phyloP scores from a whole-genome alignment of 1,284 basidiomycete genomes.

The Cystobasidiaceae sp. region DNA sequence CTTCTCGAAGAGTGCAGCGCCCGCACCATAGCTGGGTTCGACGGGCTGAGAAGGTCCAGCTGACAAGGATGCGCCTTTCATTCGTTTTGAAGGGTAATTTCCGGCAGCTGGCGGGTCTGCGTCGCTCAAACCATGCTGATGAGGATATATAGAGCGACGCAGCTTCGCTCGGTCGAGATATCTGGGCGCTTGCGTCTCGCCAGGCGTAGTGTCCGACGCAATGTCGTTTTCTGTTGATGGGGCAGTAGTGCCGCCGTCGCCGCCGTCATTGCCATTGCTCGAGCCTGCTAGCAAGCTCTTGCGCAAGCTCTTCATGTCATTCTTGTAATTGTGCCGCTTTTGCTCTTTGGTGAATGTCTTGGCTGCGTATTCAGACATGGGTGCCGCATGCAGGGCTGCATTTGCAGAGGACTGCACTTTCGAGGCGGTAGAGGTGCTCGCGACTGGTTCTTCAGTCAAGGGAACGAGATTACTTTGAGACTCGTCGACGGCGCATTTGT shows the following conservation, averaged over 20 bases:
- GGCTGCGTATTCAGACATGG: conserved; percentile 3
- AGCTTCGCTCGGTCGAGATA: conserved; percentile 26
- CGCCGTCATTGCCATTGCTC: background rate
- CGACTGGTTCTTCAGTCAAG: background rate
- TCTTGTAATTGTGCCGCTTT: conserved; percentile 17
- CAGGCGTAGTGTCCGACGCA: background rate
- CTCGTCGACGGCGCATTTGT: background rate
- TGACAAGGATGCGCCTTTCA: background rate
- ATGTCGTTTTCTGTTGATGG: background rate
- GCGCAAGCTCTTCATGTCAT: conserved; percentile 1
- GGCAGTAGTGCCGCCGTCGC: background rate
- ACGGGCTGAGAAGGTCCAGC: background rate
- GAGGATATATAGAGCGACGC: conserved; percentile 4
- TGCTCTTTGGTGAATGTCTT: conserved; percentile 25
- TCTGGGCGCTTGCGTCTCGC: background rate
- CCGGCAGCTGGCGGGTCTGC: background rate
- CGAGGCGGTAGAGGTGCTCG: background rate
- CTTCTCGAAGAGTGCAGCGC: conserved; percentile 7
- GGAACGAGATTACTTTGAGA: conserved; percentile 12
- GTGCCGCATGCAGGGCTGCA: too few species aligned
- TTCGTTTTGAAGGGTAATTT: background rate
- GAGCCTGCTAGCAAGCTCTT: background rate
- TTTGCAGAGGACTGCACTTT: too few species aligned
- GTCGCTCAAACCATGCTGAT: conserved; percentile 9
- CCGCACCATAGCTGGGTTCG: conserved; percentile 15